These are phyloP conservation scores for Striga hermonthica DNA, from an alignment of 305 asterid species.

Conservation along the genomic window DNA sequence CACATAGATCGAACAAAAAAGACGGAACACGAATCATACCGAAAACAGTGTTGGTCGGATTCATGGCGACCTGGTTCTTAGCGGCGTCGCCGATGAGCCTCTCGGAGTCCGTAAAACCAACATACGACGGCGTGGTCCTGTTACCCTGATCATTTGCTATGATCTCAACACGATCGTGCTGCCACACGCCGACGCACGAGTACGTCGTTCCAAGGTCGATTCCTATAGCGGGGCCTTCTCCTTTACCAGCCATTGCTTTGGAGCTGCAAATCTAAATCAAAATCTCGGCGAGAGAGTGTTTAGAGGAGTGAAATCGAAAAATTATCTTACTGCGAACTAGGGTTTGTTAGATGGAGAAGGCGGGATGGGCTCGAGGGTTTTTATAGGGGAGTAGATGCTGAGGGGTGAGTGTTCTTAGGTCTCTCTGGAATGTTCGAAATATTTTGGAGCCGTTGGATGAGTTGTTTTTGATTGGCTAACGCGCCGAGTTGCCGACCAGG, in stretches of 20 bases:
- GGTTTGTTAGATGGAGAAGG: constrained; percentile 8
- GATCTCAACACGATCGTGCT: constrained; percentile 82
- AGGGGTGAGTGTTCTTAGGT: background rate
- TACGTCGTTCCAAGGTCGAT: constrained; percentile 82
- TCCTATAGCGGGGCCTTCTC: constrained; percentile 85
- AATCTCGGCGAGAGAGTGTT: background rate
- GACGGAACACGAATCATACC: constrained; percentile 42
- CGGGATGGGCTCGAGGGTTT: background rate
- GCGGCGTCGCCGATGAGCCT: constrained; percentile 91
- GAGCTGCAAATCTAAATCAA: constrained; percentile 7
- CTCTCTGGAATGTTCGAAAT: constrained; percentile 56
- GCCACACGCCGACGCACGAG: constrained; percentile 89
- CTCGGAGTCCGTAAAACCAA: constrained; percentile 71
- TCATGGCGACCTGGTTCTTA: constrained; percentile 93
- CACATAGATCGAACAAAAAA: constrained; percentile 1
- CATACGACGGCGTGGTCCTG: constrained; percentile 83
- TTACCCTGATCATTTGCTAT: constrained; percentile 87
- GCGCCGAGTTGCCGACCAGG: background rate
- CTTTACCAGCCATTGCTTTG: constrained; percentile 63
- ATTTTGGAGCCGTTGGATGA: constrained; percentile 35
- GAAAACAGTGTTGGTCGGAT: constrained; percentile 88
- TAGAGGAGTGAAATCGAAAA: background rate
- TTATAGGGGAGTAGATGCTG: constrained; percentile 21
- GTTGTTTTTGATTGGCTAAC: constrained; percentile 19
- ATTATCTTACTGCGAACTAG: constrained; percentile 7